Conservation (phyloP, 2,329 filamentous ascomycete genomes). For the Didymella segeticola region DNA sequence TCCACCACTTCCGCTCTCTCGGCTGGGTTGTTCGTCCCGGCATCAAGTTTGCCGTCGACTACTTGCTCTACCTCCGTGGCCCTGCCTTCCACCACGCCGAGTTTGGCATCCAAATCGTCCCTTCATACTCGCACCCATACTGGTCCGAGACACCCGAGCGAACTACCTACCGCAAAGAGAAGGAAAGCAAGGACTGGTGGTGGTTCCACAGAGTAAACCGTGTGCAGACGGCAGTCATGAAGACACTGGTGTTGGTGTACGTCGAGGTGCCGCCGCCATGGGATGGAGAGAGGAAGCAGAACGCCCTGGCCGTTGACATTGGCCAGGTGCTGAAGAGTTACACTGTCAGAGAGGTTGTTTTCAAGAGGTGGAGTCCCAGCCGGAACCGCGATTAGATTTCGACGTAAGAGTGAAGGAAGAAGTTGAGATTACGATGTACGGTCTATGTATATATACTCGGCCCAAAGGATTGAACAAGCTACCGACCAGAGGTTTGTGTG, state of each 20-base stretch:
- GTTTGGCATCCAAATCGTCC: slow-evolving; percentile 84
- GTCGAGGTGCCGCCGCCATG: slow-evolving; percentile 83
- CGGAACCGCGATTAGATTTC: slow-evolving; percentile 66
- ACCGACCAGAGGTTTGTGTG: too few species aligned
- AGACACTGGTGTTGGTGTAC: slow-evolving; percentile 87
- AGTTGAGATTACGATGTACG: background rate
- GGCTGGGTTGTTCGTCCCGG: slow-evolving; percentile 94
- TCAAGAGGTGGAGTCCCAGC: slow-evolving; percentile 86
- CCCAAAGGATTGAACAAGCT: too few species aligned
- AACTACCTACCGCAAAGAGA: slow-evolving; percentile 58
- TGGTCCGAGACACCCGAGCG: slow-evolving; percentile 65
- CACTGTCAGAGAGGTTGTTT: slow-evolving; percentile 77
- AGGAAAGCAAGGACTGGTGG: slow-evolving; percentile 68
- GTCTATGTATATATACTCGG: too few species aligned
- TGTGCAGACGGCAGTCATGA: slow-evolving; percentile 87
- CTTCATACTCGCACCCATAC: slow-evolving; percentile 76
- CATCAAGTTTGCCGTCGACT: slow-evolving; percentile 94
- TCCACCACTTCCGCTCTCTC: slow-evolving; percentile 94
- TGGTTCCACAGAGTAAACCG: slow-evolving; percentile 90
- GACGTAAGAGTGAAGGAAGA: too few species aligned
- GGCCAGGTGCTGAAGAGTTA: slow-evolving; percentile 71
- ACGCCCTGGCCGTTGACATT: slow-evolving; percentile 59
- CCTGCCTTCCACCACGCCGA: slow-evolving; percentile 96
- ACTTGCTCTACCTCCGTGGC: slow-evolving; percentile 89
- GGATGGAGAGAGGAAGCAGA: slow-evolving; percentile 51